A percentile compares a stretch with the other conserved stretches of the same genome.
phyloP scores from a whole-genome alignment of 371 early-diverging fungal species.

The Racocetra persica region DNA sequence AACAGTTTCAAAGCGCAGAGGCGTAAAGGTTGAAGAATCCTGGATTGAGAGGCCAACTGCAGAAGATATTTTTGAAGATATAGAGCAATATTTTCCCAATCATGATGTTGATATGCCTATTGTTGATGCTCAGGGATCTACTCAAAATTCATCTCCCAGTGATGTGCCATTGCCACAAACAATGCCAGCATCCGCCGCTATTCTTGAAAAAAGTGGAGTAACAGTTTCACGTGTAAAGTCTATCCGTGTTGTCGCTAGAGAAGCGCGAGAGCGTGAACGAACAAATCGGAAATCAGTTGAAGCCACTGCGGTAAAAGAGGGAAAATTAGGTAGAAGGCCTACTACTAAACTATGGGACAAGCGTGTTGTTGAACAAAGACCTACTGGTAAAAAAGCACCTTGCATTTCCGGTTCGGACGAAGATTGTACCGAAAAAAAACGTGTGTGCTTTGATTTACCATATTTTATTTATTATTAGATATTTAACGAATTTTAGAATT shows the following conservation, averaged over 20 bases:
- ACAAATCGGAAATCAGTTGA: slow-evolving; percentile 43
- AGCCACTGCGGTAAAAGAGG: slow-evolving; percentile 51
- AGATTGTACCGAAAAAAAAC: neutral
- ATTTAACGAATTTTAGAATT: neutral
- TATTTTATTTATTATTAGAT: neutral
- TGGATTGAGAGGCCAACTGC: slow-evolving; percentile 82
- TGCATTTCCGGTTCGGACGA: neutral
- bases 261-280: slow-evolving; percentile 54
- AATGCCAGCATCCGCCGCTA: slow-evolving; percentile 42
- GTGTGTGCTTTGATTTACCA: neutral
- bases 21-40: slow-evolving; percentile 26
- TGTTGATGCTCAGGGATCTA: slow-evolving; percentile 50
- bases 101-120: slow-evolving; percentile 82
- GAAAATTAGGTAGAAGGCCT: slow-evolving; percentile 57
- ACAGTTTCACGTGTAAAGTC: slow-evolving; percentile 56
- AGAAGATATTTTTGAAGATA: slow-evolving; percentile 74
- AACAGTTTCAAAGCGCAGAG: slow-evolving; percentile 34
- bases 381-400: slow-evolving; percentile 40
- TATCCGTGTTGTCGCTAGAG: slow-evolving; percentile 65
- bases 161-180: slow-evolving; percentile 43
- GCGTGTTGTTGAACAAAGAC: slow-evolving; percentile 63
- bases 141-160: neutral
- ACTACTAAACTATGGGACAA: slow-evolving; percentile 76
- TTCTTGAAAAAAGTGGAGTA: slow-evolving; percentile 41
- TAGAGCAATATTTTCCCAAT: slow-evolving; percentile 78